Percentiles rank a stretch among this genome's conserved stretches.
Conservation (phyloP, 176 grass and related monocot genomes). For the Chloris gayana region DNA sequence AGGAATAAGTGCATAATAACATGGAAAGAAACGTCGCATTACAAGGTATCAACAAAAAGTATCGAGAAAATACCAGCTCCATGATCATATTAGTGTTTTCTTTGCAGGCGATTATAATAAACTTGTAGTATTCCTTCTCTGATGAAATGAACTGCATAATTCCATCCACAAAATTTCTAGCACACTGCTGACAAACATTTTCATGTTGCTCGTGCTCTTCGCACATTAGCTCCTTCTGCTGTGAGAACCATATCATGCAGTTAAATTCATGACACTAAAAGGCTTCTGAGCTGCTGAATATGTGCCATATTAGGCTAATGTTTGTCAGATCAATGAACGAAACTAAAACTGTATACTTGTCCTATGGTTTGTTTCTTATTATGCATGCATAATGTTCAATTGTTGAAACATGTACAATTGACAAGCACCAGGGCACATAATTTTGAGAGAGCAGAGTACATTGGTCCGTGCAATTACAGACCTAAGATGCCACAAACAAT, state of each 20-base stretch:
- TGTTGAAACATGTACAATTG: not conserved
- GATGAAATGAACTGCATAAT: not conserved
- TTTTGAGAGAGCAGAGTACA: not conserved
- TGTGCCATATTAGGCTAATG: not conserved
- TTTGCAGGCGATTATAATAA: slow-evolving; percentile 17
- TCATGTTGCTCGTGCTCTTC: not conserved
- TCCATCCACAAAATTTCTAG: slow-evolving; percentile 13
- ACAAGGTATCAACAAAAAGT: not conserved
- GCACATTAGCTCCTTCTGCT: not conserved
- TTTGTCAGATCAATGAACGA: not conserved
- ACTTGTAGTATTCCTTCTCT: slow-evolving; percentile 18
- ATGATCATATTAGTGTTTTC: not conserved
- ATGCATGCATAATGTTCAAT: too few relatives aligned
- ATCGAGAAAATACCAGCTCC: not conserved
- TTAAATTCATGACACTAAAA: not conserved
- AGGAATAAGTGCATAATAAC: not conserved
- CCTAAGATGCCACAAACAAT: not conserved
- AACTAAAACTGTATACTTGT: not conserved
- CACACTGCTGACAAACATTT: not conserved
- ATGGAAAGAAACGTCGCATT: not conserved
- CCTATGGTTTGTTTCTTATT: not conserved
- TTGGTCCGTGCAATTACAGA: not conserved
- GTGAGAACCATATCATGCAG: not conserved
- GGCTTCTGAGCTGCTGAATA: not conserved
- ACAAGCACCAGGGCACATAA: not conserved